Evolutionary conservation across 2,329 filamentous ascomycete species (phyloP), one percentile per base, ranked within the genome.

Genomic region (Pseudofabraea citricarpa): DNA sequence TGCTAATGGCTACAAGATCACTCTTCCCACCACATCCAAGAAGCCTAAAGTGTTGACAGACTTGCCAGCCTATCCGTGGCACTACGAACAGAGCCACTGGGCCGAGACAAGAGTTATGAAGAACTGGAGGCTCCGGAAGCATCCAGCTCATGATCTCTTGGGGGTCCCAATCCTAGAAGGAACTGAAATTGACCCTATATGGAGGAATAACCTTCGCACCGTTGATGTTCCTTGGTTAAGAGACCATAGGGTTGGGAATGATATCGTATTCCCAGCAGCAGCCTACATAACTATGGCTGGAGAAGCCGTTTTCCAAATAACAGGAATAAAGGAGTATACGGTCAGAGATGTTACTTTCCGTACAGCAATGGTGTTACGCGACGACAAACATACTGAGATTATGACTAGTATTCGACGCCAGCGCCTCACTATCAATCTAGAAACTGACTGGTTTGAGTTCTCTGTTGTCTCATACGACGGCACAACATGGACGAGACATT

Each of bases 401-500:
- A 16, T 35, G 31, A 35, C 31, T 16, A 35, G 12, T 35, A 13
- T 35, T 16, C 16, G 18, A 13, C 5, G 31, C 12, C 31, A 3
- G 12, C 5, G 31, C 18, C 31, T 35, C 13, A 35, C 4, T n/a
- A n/a, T n/a, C n/a, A 13, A 10, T 2, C 31, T 35, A 4, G 31
- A 35, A 3, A 35, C 12, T 16, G 31, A 35, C 13, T 35, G 31
- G 31, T 35, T 10, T 10, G 54, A 58, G 6, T 61, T 60, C 24
- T 29, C 40, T 9, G 45, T 61, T 40, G 46, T 47, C 4, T 60
- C 58, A 0, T 44, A 50, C 36, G 53, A 55, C 31, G 52, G 49
- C 9, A 36, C 37, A 5, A 32, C 40, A 5, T 62, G 58, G 59
- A 56, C 41, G 0, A 57, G 53, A 37, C 56, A 60, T 37, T 57